A percentile compares a stretch with the other conserved stretches of the same genome.
These are phyloP conservation scores for Exophiala spinifera DNA, from an alignment of 2,329 filamentous ascomycete genomes.

Conservation along the genomic window DNA sequence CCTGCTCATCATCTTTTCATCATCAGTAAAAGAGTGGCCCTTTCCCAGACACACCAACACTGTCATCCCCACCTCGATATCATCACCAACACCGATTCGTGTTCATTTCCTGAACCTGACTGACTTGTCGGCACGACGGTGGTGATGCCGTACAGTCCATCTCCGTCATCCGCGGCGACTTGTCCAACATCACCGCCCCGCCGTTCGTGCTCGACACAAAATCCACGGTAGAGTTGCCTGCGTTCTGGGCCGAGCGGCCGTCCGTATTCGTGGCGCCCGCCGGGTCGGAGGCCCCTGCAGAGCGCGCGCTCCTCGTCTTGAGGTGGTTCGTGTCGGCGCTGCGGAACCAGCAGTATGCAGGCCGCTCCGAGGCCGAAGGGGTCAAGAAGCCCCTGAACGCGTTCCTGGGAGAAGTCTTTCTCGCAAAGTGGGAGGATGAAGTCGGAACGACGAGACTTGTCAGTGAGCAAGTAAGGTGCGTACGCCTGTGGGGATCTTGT, in stretches of 20 bases:
- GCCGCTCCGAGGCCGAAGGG: slow-evolving; percentile 18
- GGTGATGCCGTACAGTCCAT: slow-evolving; percentile 63
- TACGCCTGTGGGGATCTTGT: neutral
- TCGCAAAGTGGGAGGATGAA: slow-evolving; percentile 24
- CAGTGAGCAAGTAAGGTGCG: slow-evolving; percentile 28
- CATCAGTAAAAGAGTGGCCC: no score
- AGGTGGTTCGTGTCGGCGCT: slow-evolving; percentile 95
- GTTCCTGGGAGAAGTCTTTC: slow-evolving; percentile 27
- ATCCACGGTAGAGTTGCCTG: slow-evolving; percentile 75
- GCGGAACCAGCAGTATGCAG: slow-evolving; percentile 67
- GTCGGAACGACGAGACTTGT: slow-evolving; percentile 23
- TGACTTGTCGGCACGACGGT: no score
- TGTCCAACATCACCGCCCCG: slow-evolving; percentile 75
- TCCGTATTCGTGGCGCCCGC: slow-evolving; percentile 77
- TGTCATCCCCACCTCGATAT: no score
- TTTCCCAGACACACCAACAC: no score
- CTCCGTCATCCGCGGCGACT: slow-evolving; percentile 76
- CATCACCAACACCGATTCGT: no score
- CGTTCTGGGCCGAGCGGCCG: slow-evolving; percentile 80
- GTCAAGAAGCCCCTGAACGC: slow-evolving; percentile 30
- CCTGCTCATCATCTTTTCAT: no score
- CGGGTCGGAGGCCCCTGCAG: slow-evolving; percentile 72
- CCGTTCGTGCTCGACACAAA: slow-evolving; percentile 78
- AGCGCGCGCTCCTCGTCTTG: slow-evolving; percentile 80
- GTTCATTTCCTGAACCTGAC: no score